Conservation (phyloP, 139 green algal species). For the Chlorella sp. region DNA sequence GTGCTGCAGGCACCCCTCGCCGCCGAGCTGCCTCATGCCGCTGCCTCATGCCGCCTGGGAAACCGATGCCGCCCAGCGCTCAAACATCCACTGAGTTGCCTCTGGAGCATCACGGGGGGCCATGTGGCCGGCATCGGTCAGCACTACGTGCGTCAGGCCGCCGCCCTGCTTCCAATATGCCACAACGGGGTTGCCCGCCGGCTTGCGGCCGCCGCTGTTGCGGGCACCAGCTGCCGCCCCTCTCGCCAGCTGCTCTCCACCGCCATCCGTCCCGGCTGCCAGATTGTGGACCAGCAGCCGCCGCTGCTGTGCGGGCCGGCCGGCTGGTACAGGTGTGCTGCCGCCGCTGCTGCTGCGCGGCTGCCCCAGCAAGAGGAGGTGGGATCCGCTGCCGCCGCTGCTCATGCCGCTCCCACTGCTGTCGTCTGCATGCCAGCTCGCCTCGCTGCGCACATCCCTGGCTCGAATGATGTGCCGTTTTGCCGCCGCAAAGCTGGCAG, state of each 20-base stretch:
- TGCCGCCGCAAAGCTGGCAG: neutral
- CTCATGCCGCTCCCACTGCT: no score
- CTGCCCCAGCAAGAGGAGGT: neutral
- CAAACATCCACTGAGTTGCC: constrained; percentile 43
- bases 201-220: neutral
- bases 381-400: neutral
- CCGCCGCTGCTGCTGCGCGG: neutral
- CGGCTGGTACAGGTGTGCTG: neutral
- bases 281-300: neutral
- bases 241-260: neutral
- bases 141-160: constrained; percentile 53
- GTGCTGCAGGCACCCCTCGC: no score
- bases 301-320: neutral
- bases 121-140: constrained; percentile 68
- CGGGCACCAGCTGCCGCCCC: neutral
- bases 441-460: neutral
- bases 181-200: neutral
- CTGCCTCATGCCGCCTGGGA: neutral
- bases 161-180: constrained; percentile 37
- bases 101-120: constrained; percentile 53
- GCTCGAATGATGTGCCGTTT: neutral
- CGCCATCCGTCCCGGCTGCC: neutral
- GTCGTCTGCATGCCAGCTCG: neutral
- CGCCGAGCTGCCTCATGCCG: neutral
- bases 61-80: constrained; percentile 19